Evolutionary conservation across 2,329 filamentous ascomycete genomes (phyloP).

Genomic region (Setomelanomma holmii): DNA sequence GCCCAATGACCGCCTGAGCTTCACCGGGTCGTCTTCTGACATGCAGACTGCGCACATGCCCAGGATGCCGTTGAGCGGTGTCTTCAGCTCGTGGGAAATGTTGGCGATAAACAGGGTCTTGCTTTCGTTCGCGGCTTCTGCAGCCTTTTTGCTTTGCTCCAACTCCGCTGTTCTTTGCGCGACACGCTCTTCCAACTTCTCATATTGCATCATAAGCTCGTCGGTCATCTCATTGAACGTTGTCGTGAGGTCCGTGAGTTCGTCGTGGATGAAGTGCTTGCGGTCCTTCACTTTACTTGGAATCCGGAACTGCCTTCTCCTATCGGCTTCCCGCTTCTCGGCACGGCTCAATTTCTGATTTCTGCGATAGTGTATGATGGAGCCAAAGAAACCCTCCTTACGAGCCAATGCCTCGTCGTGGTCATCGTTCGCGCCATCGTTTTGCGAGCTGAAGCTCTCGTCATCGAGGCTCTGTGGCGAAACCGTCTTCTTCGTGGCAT

Average conservation of each 20-base stretch:
- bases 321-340: slow-evolving; percentile 48
- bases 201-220: slow-evolving; percentile 86
- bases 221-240: slow-evolving; percentile 96
- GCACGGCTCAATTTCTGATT: slow-evolving; percentile 43
- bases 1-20: slow-evolving; percentile 82
- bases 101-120: slow-evolving; percentile 98
- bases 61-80: slow-evolving; percentile 92
- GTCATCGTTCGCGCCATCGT: slow-evolving; percentile 50
- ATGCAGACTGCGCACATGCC: slow-evolving; percentile 94
- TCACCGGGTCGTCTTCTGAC: slow-evolving; percentile 81
- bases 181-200: slow-evolving; percentile 82
- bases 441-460: slow-evolving; percentile 47
- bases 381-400: slow-evolving; percentile 55
- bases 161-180: slow-evolving; percentile 82
- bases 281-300: slow-evolving; percentile 80
- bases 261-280: slow-evolving; percentile 80
- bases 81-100: slow-evolving; percentile 87
- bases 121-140: slow-evolving; percentile 93
- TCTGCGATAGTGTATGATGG: slow-evolving; percentile 45
- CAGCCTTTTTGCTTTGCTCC: slow-evolving; percentile 88
- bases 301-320: slow-evolving; percentile 75
- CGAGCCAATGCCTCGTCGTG: slow-evolving; percentile 56
- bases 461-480: slow-evolving; percentile 66
- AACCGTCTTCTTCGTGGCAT: slow-evolving; percentile 77
- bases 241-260: slow-evolving; percentile 79